Base-by-base conservation (phyloP, 139 green algal species). In the Pseudopediastrum boryanum region DNA sequence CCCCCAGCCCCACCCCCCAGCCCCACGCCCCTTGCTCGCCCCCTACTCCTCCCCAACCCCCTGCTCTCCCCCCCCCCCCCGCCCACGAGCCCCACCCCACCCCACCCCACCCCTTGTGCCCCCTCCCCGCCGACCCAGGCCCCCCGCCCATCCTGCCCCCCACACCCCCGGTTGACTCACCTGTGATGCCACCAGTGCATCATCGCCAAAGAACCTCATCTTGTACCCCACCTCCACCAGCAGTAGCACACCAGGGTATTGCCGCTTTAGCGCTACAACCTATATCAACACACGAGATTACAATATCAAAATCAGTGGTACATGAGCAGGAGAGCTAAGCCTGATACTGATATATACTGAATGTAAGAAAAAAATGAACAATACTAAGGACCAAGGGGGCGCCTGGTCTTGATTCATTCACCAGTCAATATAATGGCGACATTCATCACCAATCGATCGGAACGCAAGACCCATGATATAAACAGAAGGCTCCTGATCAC, bases 191-290 rank as follows among this genome's bases (percentile, higher is more conserved):
- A 23, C 39, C 62, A 95, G 90, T 3, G 95, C 95, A 79, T 98
- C 95, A 9, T 90, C 80, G 2, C 94, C 95, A 85, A 97, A 98
- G 33, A 98, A 63, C 7, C 65, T 51, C 27, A 75, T 63, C 76
- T 82, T 82, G 77, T 78, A 78, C 27, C 86, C 71, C 29, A 96
- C 92, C 85, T 97, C 94, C 10, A 98, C 86, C 2, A 94, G 46
- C 5, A 98, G 84, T 35, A 98, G 43, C 3, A 92, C 61, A 7
- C 76, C 84, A 12, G 84, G 80, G 54, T 86, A 31, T 25, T 27
- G 29, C 31, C 56, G 64, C 73, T 88, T 91, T n/a, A 94, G 80
- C 29, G 76, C 83, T 51, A 91, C 83, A 21, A 95, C 78, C 79
- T 92, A 79, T 48, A 79, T 56, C 50, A 63, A 29, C 27, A 52